Evolutionary conservation across 495 filamentous ascomycete species (phyloP).

Genomic region (Geopyxis carbonaria): DNA sequence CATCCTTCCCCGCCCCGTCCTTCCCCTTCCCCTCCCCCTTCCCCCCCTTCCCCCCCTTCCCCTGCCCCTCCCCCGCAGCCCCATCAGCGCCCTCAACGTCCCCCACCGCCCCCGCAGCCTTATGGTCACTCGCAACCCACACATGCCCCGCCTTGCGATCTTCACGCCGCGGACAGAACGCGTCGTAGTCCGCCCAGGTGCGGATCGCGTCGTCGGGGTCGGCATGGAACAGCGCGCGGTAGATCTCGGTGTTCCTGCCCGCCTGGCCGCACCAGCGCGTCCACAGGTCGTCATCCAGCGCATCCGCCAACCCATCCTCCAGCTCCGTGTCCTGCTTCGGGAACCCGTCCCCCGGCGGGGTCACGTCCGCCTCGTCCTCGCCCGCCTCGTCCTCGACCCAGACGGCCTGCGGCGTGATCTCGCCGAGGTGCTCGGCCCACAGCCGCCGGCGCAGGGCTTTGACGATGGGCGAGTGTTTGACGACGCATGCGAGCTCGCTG

Average conservation of each 20-base stretch:
- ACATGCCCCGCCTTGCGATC: constrained; percentile 66
- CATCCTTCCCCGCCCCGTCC: constrained; percentile 47
- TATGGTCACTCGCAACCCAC: constrained; percentile 43
- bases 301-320: constrained; percentile 67
- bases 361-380: constrained; percentile 56
- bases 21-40: constrained; percentile 79
- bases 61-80: constrained; percentile 87
- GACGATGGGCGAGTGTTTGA: constrained; percentile 68
- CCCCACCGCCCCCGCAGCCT: constrained; percentile 49
- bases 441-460: constrained; percentile 60
- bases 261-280: constrained; percentile 63
- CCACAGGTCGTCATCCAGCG: constrained; percentile 67
- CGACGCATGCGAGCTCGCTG: constrained; percentile 78
- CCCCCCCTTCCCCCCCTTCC: constrained; percentile 69
- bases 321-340: constrained; percentile 42
- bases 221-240: constrained; percentile 73
- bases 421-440: constrained; percentile 85
- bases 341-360: constrained; percentile 52
- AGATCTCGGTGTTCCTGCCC: constrained; percentile 64
- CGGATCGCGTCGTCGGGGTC: constrained; percentile 78
- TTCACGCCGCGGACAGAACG: constrained; percentile 47
- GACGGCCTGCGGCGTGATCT: constrained; percentile 55
- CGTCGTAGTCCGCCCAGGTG: constrained; percentile 77
- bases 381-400: constrained; percentile 42
- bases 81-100: constrained; percentile 69